Evolutionary conservation across 2,329 filamentous ascomycete species (phyloP), one percentile per base, ranked within the genome.

Genomic region (Aspergillus jensenii): DNA sequence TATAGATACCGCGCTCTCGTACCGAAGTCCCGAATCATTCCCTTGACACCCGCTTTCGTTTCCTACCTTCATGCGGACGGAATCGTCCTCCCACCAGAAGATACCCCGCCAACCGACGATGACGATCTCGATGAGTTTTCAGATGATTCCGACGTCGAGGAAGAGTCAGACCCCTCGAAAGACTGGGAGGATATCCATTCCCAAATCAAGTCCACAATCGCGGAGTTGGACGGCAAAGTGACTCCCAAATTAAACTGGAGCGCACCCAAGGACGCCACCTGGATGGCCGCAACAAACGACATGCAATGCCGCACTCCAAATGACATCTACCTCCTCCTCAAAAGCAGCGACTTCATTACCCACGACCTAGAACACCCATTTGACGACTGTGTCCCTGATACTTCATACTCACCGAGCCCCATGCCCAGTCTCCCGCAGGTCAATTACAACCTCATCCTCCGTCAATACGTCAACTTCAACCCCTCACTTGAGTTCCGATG

Each of bases 221-320:
- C 81, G 12, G 89, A 93, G 66, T 83, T 98, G 1, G 93, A 91
- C 15, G 93, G 93, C 59, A 86, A 88, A 59, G 93, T 96, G 8
- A 88, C 90, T 2, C 95, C 95, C 0, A 99, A 99, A 76, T 80
- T 99, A 47, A 98, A 98, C 78, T 99, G 95, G 95, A 97, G 93
- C 6, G 88, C 92, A 4, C 95, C 95, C 4, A 96, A 97, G 74
- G 95, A 99, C 71, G 95, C 95, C 8, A 91, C 90, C 21, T 97
- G 92, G 89, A 97, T 99, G 74, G 76, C 87, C 76, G 77, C 84
- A 72, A 93, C 82, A 76, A 99, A 99, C 75, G 96, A 90, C 47
- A 89, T 97, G 78, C 91, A 96, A 74, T 99, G 95, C 76, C 87
- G 87, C 4, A 87, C 86, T 0, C 86, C 95, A 3, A 96, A 95